Base-by-base conservation (phyloP, 1,139 yeast genomes). In the Saccharomyces hybrid region DNA sequence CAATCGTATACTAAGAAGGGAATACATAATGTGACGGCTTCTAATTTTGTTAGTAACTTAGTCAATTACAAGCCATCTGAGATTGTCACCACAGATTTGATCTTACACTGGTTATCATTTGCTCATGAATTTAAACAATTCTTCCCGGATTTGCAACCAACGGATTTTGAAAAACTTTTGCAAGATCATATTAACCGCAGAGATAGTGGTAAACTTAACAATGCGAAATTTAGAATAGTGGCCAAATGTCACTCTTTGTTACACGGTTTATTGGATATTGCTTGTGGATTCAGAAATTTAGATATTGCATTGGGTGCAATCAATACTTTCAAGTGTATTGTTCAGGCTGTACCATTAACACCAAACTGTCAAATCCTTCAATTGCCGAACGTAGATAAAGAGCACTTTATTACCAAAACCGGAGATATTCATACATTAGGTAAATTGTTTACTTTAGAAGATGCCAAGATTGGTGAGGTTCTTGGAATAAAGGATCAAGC, bases 1-100 rank as follows among this genome's bases (percentile, higher is more conserved):
- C 88, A 87, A 69, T 76, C 85, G 7, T 84, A 83, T 67, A 95
- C 97, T 46, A 87, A 85, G 62, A 83, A 82, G 64, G 96, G 96
- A 1, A 77, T 95, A 59, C 89, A 88, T 62, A 84, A 87, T 50
- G 81, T 82, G 31, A 87, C 98, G 25, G 96, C 99, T 7, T 82
- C 88, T 5, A 67, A 75, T 51, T 88, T 87, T 64, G 80, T 83
- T 47, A 81, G 83, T 58, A 76, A 77, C 58, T 70, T 86, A 66
- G 76, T 85, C 56, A 87, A 85, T 68, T 83, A 84, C 68, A 88
- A 86, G 70, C 96, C 95, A 20, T 84, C 90, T 55, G 83, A 84
- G 58, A 78, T 86, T 48, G 76, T 84, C 50, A 80, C 88, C 34
- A 72, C 77, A 50, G 81, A 78, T 51, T 70, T 76, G 16, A 73